Conservation (phyloP, 768 basidiomycete genomes). For the Mycena rebaudengoi region DNA sequence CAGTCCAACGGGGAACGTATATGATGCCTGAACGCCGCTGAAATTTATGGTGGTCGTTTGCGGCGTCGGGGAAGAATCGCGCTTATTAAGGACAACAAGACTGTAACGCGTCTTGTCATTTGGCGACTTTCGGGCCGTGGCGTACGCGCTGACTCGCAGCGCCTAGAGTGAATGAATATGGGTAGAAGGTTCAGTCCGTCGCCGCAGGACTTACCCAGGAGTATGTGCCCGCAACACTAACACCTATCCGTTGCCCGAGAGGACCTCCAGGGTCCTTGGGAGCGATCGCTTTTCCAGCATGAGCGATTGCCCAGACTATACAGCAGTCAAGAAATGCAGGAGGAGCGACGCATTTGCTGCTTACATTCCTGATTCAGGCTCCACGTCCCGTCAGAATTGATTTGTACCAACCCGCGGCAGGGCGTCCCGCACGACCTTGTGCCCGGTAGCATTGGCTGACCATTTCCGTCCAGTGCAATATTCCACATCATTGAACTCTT, state of each 20-base stretch:
- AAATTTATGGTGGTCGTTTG: slow-evolving; percentile 56
- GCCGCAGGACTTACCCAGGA: neutral
- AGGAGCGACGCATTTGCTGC: neutral
- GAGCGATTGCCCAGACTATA: slow-evolving; percentile 58
- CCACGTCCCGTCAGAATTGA: slow-evolving; percentile 31
- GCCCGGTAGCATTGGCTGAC: slow-evolving; percentile 38
- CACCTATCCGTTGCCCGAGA: slow-evolving; percentile 46
- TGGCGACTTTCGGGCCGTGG: slow-evolving; percentile 49
- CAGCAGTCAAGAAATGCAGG: neutral
- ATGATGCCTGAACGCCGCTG: slow-evolving; percentile 56
- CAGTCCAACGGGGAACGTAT: slow-evolving; percentile 64
- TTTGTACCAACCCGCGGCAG: slow-evolving; percentile 9
- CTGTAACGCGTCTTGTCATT: slow-evolving; percentile 56
- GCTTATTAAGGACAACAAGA: slow-evolving; percentile 62
- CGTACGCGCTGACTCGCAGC: slow-evolving; percentile 56
- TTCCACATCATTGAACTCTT: slow-evolving; percentile 55
- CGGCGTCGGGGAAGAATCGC: slow-evolving; percentile 50
- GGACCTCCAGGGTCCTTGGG: slow-evolving; percentile 58
- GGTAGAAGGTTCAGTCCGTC: neutral
- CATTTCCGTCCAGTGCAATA: slow-evolving; percentile 53
- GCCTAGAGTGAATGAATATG: slow-evolving; percentile 38
- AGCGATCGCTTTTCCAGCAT: slow-evolving; percentile 59
- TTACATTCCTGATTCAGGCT: slow-evolving; percentile 18
- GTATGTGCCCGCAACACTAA: slow-evolving; percentile 44
- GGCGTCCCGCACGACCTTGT: neutral